Base-by-base conservation (phyloP, 768 basidiomycete species). In the Podaxis carcinomalis region DNA sequence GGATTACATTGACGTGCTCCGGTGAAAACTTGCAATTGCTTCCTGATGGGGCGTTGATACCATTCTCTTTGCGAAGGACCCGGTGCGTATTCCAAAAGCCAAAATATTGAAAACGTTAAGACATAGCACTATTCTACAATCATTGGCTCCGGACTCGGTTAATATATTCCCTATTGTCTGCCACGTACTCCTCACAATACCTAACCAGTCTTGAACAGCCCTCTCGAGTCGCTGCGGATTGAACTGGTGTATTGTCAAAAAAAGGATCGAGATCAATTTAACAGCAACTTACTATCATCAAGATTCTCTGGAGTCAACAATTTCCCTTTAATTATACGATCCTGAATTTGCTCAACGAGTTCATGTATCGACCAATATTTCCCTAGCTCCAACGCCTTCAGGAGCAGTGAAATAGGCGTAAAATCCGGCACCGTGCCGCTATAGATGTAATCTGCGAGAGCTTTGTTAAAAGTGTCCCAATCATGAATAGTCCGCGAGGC, bases 371-470 rank as follows among this genome's bases (percentile, higher is more conserved):
- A n/a, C 52, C 53, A 61, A 19, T 55, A 61, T 21, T 40, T 36
- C 9, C 35, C 52, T 19, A 61, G 32, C 7, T 13, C 14, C 32
- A 54, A n/a, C 16, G 44, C 59, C 3, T 55, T 44, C 28, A 61
- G 16, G 5, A 61, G 36, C 44, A 61, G 28, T 9, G 21, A 11
- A n/a, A 49, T 10, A 3, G 42, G 4, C 13, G 53, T 14, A 21
- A 23, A 3, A 2, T n/a, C 23, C 13, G 19, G 13, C 35, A 54
- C 16, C 5, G 13, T 50, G 2, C 46, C 46, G 5, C 19, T 32
- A 39, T 61, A 61, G 23, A 61, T 49, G 19, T 27, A 55, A 27
- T 61, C 59, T 61, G 21, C 10, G 13, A 54, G 44, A 21, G 6
- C 13, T 27, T 27, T 4, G 13, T 36, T 5, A 23, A 36, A 50